Conservation (phyloP, 83 land plant genomes). For the Picea abies region DNA sequence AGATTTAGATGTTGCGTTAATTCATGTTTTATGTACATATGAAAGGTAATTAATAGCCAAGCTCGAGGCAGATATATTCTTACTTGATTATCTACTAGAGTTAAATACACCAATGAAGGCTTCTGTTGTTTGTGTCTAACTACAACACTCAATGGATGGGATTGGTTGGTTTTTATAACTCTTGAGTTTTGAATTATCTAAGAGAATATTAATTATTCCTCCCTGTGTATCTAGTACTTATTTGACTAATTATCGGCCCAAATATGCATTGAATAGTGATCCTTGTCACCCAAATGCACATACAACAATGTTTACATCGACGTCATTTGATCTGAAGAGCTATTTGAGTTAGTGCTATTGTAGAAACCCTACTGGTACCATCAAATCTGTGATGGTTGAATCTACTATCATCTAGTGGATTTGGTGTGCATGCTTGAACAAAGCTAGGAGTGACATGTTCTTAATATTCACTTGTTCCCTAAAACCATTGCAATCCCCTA, state of each 20-base stretch:
- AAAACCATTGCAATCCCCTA: too few species aligned
- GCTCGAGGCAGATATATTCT: background rate
- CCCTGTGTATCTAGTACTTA: too few species aligned
- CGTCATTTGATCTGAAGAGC: conserved; percentile 21
- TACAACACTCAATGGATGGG: conserved; percentile 80
- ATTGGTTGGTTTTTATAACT: conserved; percentile 69
- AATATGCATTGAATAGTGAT: conserved; percentile 80
- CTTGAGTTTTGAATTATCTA: too few species aligned
- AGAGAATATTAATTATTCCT: too few species aligned
- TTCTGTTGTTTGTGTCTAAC: conserved; percentile 72
- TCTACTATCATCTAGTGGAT: too few species aligned
- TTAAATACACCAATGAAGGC: conserved; percentile 16
- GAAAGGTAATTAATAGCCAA: background rate
- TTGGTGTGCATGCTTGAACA: too few species aligned
- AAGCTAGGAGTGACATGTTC: too few species aligned
- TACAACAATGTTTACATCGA: conserved; percentile 59
- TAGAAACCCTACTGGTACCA: too few species aligned
- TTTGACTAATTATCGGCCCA: background rate
- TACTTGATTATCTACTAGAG: background rate
- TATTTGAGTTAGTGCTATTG: conserved; percentile 24
- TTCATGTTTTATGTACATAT: background rate
- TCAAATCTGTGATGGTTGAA: too few species aligned
- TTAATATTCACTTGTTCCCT: too few species aligned
- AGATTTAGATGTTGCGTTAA: too few species aligned
- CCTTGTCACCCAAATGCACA: conserved; percentile 34